Evolutionary conservation across 2,329 filamentous ascomycete genomes (phyloP).

Genomic region (Beauveria caledonica): DNA sequence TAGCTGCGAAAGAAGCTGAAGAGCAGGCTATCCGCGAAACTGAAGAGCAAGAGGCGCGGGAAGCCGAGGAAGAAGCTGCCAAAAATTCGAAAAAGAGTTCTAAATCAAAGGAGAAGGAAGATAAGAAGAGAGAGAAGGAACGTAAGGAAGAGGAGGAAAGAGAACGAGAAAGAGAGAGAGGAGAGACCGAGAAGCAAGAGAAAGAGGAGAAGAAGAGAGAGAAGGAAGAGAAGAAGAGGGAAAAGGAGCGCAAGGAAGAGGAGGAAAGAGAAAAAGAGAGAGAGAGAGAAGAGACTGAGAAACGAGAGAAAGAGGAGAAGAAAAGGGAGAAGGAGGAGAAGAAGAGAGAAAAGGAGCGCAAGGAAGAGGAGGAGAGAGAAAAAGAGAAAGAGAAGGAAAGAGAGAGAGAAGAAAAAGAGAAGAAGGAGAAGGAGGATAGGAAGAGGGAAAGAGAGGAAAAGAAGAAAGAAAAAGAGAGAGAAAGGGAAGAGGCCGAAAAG

Average conservation of each 20-base stretch:
- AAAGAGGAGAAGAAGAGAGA: slow-evolving; percentile 25
- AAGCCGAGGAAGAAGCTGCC: slow-evolving; percentile 24
- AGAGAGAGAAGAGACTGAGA: slow-evolving; percentile 15
- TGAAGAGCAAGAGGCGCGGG: slow-evolving; percentile 20
- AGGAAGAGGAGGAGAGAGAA: slow-evolving; percentile 12
- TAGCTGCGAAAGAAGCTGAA: slow-evolving; percentile 20
- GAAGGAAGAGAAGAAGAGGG: slow-evolving; percentile 16
- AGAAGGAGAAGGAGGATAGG: slow-evolving; percentile 14
- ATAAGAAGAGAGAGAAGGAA: slow-evolving; percentile 18
- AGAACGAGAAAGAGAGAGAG: slow-evolving; percentile 15
- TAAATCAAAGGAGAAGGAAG: slow-evolving; percentile 32
- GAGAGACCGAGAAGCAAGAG: slow-evolving; percentile 20
- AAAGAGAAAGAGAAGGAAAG: slow-evolving; percentile 16
- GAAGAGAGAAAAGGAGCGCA: slow-evolving; percentile 16
- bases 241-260: slow-evolving; percentile 20
- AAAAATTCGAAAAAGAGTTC: slow-evolving; percentile 24
- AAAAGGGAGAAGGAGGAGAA: slow-evolving; percentile 14
- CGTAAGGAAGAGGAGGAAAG: slow-evolving; percentile 20
- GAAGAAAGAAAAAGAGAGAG: slow-evolving; percentile 16
- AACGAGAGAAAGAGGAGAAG: slow-evolving; percentile 15
- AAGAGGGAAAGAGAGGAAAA: slow-evolving; percentile 15
- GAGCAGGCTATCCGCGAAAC: slow-evolving; percentile 20
- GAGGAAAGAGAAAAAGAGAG: slow-evolving; percentile 16
- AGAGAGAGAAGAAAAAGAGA: background rate
- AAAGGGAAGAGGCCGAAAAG: slow-evolving; percentile 15